Conservation (phyloP, 371 early-diverging fungal species). For the Massospora cicadina region DNA sequence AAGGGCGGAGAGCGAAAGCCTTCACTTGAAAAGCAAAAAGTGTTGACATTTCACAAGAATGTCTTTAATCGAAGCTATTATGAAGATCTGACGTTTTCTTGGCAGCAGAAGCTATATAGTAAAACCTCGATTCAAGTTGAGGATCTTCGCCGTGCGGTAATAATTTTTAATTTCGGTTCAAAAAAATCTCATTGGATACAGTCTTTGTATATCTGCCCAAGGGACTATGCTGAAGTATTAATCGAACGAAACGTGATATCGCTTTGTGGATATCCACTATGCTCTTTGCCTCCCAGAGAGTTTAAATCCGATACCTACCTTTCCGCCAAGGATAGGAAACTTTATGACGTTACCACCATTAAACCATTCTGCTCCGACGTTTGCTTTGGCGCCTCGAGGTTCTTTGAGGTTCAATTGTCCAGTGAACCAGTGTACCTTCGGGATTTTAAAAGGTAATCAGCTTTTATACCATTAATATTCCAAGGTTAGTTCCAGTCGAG, state of each 20-base stretch:
- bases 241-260: constrained; percentile 20
- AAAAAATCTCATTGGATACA: not conserved
- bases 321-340: constrained; percentile 7
- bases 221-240: constrained; percentile 20
- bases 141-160: not conserved
- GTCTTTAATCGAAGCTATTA: not conserved
- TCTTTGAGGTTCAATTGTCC: constrained; percentile 11
- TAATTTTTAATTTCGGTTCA: not conserved
- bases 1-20: not conserved
- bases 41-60: not conserved
- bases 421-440: constrained; percentile 12
- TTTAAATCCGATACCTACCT: constrained; percentile 1
- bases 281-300: constrained; percentile 15
- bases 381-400: constrained; percentile 11
- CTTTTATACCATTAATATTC: not conserved
- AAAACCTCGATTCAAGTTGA: not conserved
- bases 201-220: constrained; percentile 13
- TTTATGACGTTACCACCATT: constrained; percentile 12
- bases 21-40: not conserved
- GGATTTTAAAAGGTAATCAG: constrained; percentile 10
- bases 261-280: constrained; percentile 27
- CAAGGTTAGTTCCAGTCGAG: not conserved
- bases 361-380: constrained; percentile 11
- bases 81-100: not conserved
- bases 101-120: not conserved